Evolutionary conservation across 768 basidiomycete genomes (phyloP).

Genomic region (Grammothele lineata): DNA sequence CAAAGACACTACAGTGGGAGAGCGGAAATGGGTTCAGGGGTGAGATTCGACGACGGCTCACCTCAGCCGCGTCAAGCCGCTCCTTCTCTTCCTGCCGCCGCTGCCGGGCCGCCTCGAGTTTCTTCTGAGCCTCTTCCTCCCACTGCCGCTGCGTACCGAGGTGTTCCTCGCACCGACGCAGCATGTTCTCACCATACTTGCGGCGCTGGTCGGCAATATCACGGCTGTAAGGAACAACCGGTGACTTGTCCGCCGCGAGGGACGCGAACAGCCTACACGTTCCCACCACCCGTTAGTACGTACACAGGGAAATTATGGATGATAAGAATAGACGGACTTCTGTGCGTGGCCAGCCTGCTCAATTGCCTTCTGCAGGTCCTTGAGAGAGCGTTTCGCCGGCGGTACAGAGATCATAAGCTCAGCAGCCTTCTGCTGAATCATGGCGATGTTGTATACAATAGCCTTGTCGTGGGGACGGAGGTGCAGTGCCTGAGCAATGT

Average conservation of each 20-base stretch:
- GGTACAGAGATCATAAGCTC: slow-evolving; percentile 79
- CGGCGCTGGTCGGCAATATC: slow-evolving; percentile 88
- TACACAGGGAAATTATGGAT: not conserved
- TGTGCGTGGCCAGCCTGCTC: slow-evolving; percentile 83
- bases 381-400: slow-evolving; percentile 72
- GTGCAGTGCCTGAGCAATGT: slow-evolving; percentile 73
- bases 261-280: slow-evolving; percentile 71
- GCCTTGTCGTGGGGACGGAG: slow-evolving; percentile 87
- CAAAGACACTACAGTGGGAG: too few species aligned
- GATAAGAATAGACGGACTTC: slow-evolving; percentile 46
- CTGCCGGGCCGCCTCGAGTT: slow-evolving; percentile 71
- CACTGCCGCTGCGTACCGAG: slow-evolving; percentile 63
- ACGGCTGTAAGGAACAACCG: slow-evolving; percentile 72
- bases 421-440: slow-evolving; percentile 96
- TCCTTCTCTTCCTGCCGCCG: slow-evolving; percentile 78
- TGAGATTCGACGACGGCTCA: slow-evolving; percentile 23
- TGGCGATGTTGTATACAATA: slow-evolving; percentile 91
- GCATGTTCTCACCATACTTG: slow-evolving; percentile 85
- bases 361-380: slow-evolving; percentile 74
- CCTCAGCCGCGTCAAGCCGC: slow-evolving; percentile 61
- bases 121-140: slow-evolving; percentile 68
- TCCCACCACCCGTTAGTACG: too few species aligned
- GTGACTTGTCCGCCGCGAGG: slow-evolving; percentile 67
- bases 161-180: slow-evolving; percentile 80
- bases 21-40: too few species aligned